These are phyloP conservation scores for Cercophora newfieldiana DNA, from an alignment of 495 filamentous ascomycete genomes.

Conservation along the genomic window DNA sequence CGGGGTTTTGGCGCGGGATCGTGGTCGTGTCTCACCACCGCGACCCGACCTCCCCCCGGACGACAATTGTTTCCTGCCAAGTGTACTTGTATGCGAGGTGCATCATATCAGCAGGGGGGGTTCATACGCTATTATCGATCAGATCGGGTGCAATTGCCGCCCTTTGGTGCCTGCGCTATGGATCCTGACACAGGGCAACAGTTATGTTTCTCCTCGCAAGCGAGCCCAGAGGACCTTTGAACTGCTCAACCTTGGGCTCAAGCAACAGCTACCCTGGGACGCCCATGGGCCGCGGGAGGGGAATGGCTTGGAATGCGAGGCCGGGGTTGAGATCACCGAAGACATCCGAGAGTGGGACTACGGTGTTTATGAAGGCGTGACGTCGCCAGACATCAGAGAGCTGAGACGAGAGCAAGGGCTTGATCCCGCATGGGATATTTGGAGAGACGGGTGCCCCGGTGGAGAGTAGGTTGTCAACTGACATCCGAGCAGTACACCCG, in stretches of 20 bases:
- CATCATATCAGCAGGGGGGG: neutral
- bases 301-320: constrained; percentile 40
- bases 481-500: neutral
- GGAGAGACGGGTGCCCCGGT: constrained; percentile 74
- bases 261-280: constrained; percentile 48
- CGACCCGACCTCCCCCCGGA: neutral
- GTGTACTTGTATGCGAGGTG: neutral
- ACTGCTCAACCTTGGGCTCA: constrained; percentile 64
- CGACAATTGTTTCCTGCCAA: neutral
- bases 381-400: constrained; percentile 66
- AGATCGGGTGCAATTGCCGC: constrained; percentile 4
- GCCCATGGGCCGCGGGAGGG: constrained; percentile 37
- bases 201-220: constrained; percentile 82
- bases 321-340: constrained; percentile 66
- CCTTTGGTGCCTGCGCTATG: neutral
- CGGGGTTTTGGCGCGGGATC: neutral
- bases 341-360: constrained; percentile 95
- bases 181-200: constrained; percentile 22
- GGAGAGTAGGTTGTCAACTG: constrained; percentile 55
- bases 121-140: neutral
- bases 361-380: constrained; percentile 91
- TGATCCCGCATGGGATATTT: constrained; percentile 72
- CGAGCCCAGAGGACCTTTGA: constrained; percentile 87
- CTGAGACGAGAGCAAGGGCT: constrained; percentile 60
- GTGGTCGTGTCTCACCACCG: constrained; percentile 8